These are phyloP conservation scores for Candida glucosophila DNA, from an alignment of 1,139 yeast species.

Conservation along the genomic window DNA sequence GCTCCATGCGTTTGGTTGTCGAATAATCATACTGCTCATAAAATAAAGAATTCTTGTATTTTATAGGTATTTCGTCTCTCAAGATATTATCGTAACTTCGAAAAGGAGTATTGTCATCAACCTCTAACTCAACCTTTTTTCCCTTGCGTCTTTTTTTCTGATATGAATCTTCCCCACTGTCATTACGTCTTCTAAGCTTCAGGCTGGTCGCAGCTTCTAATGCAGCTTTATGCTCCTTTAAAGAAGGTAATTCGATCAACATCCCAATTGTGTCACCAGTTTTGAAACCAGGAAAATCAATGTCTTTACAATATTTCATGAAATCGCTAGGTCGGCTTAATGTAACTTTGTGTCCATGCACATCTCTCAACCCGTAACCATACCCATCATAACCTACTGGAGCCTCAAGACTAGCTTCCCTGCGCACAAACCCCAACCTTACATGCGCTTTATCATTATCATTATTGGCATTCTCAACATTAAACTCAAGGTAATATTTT, in stretches of 20 bases:
- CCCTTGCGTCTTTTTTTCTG: constrained; percentile 9
- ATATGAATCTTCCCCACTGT: constrained; percentile 6
- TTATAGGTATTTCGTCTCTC: constrained; percentile 83
- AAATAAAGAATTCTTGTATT: constrained; percentile 68
- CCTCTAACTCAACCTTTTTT: constrained; percentile 5
- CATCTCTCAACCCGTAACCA: constrained; percentile 85
- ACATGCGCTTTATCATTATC: constrained; percentile 45
- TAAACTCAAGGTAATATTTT: constrained; percentile 68
- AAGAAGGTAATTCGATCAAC: constrained; percentile 57
- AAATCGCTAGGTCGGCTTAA: constrained; percentile 57
- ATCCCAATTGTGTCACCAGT: constrained; percentile 83
- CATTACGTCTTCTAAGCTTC: constrained; percentile 7
- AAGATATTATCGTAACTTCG: constrained; percentile 29
- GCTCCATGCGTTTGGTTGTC: constrained; percentile 68
- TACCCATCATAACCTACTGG: constrained; percentile 96
- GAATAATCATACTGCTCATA: constrained; percentile 86
- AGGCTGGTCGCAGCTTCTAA: constrained; percentile 14
- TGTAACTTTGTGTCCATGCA: constrained; percentile 71
- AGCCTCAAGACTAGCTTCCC: constrained; percentile 86
- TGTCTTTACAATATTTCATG: constrained; percentile 18
- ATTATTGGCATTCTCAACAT: constrained; percentile 40
- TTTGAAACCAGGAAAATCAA: constrained; percentile 35
- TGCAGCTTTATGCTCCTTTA: constrained; percentile 31
- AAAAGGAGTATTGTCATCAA: constrained; percentile 15
- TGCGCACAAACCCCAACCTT: constrained; percentile 70